phyloP scores from a whole-genome alignment of 305 asterid species.

The Fraxinus nigra region DNA sequence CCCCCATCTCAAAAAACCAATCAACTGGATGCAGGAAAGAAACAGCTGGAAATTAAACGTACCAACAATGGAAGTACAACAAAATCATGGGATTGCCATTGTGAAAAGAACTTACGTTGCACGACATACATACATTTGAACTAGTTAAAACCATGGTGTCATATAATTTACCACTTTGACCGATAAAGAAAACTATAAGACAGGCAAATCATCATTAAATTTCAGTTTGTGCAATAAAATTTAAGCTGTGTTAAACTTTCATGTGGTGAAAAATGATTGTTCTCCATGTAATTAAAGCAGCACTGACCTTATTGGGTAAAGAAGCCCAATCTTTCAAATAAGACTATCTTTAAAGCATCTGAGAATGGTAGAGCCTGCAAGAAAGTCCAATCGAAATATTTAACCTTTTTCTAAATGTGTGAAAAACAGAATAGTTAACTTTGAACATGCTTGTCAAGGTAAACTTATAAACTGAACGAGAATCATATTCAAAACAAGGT shows the following conservation, averaged over 20 bases:
- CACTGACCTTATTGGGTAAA: slow-evolving; percentile 74
- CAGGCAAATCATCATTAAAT: neutral
- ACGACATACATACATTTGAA: neutral
- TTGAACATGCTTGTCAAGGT: neutral
- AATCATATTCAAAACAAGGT: neutral
- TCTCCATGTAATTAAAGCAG: slow-evolving; percentile 4
- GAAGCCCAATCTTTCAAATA: slow-evolving; percentile 74
- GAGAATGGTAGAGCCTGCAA: slow-evolving; percentile 87
- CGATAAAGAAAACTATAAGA: neutral
- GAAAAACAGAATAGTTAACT: neutral
- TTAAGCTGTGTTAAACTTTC: neutral
- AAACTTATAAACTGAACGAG: neutral
- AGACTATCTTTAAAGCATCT: slow-evolving; percentile 72
- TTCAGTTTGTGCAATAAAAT: neutral
- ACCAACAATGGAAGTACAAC: neutral
- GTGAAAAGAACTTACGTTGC: neutral
- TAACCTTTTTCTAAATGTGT: neutral
- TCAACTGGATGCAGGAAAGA: neutral
- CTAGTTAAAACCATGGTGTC: neutral
- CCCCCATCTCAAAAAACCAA: neutral
- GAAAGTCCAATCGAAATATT: slow-evolving; percentile 17
- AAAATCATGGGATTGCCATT: neutral
- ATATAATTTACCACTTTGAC: neutral
- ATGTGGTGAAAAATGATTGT: neutral
- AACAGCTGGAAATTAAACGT: neutral